A percentile compares a stretch with the other conserved stretches of the same genome.
phyloP scores from a whole-genome alignment of 768 basidiomycete species.

The Podaxis sp. region DNA sequence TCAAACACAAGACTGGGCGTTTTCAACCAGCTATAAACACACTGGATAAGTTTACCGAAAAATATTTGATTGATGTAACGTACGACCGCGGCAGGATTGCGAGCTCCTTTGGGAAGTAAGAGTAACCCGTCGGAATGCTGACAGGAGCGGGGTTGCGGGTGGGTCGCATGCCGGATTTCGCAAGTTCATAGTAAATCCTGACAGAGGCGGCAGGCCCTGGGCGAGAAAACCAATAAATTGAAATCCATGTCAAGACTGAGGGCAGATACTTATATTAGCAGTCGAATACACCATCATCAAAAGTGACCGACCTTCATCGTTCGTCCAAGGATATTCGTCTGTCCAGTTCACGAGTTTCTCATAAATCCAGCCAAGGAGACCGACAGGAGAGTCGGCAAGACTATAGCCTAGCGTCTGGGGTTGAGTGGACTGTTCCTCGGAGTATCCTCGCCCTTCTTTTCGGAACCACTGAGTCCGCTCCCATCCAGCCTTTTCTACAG shows the following conservation, averaged over 20 bases:
- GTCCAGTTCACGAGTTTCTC: constrained; percentile 48
- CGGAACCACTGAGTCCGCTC: constrained; percentile 29
- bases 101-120: constrained; percentile 53
- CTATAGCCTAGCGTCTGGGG: constrained; percentile 56
- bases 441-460: constrained; percentile 36
- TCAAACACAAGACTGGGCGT: constrained; percentile 43
- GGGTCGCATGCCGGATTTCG: constrained; percentile 17
- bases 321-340: constrained; percentile 52
- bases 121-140: constrained; percentile 46
- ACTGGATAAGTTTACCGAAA: background rate
- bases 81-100: constrained; percentile 29
- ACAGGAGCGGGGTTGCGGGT: constrained; percentile 11
- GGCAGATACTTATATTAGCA: background rate
- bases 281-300: background rate
- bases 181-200: constrained; percentile 58
- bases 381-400: constrained; percentile 57
- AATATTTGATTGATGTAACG: constrained; percentile 11
- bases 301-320: constrained; percentile 45
- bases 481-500: constrained; percentile 34
- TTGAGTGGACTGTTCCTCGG: constrained; percentile 39
- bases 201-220: constrained; percentile 57
- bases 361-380: constrained; percentile 53
- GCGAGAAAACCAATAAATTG: constrained; percentile 58
- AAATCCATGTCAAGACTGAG: constrained; percentile 58
- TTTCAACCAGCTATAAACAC: constrained; percentile 40